phyloP scores from a whole-genome alignment of 805 yeast species.

The Geotrichum ghanense region DNA sequence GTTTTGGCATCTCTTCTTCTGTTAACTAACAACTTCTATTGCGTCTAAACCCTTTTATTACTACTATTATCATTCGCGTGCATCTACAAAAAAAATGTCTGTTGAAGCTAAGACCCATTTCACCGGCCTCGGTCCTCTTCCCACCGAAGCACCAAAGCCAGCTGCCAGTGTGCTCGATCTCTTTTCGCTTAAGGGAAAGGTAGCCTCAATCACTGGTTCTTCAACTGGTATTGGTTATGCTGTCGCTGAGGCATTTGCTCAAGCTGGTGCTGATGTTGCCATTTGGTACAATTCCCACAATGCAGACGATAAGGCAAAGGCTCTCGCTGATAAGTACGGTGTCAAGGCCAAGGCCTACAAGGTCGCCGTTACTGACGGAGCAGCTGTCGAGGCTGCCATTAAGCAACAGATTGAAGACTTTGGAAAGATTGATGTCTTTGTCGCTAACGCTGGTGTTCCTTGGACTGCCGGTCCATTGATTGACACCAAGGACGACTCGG shows the following conservation, averaged over 20 bases:
- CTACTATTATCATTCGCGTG: conserved; percentile 4
- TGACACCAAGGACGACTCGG: conserved; percentile 37
- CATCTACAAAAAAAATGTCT: too few relatives aligned
- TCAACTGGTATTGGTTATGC: conserved; percentile 75
- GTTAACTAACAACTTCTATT: too few relatives aligned
- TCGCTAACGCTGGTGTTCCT: conserved; percentile 84
- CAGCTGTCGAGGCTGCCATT: conserved; percentile 39
- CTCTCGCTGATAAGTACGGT: conserved; percentile 43
- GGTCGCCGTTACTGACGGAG: conserved; percentile 41
- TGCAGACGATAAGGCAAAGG: conserved; percentile 51
- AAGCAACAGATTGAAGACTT: conserved; percentile 50
- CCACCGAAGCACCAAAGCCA: conserved; percentile 42
- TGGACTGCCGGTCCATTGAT: conserved; percentile 60
- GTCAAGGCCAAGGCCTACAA: conserved; percentile 55
- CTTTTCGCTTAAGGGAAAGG: conserved; percentile 71
- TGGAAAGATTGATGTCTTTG: conserved; percentile 71
- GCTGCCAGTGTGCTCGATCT: conserved; percentile 48
- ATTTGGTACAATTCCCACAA: conserved; percentile 55
- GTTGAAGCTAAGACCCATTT: conserved; percentile 19
- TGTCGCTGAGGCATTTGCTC: conserved; percentile 73
- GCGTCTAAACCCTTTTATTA: too few relatives aligned
- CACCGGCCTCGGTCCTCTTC: conserved; percentile 33
- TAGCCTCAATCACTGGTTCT: conserved; percentile 78
- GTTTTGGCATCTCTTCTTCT: too few relatives aligned
- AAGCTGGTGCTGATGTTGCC: conserved; percentile 79